Percentiles rank a stretch among this genome's conserved stretches.
Conservation (phyloP, 2,329 filamentous ascomycete genomes). For the Xylaria sp. region DNA sequence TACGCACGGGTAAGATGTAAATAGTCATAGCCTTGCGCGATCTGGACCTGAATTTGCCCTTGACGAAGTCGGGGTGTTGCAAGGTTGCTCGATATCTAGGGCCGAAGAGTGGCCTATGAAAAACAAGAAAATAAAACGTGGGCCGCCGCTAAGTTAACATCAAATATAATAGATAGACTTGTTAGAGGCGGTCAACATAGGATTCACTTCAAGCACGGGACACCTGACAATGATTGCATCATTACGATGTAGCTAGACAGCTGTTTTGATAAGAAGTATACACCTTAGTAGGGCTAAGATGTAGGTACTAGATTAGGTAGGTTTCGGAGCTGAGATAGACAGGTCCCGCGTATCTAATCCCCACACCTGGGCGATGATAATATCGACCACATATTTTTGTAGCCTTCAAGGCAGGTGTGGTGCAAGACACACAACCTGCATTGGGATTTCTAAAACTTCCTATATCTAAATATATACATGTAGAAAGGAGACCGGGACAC, state of each 20-base stretch:
- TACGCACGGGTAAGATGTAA: neutral
- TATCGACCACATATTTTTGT: neutral
- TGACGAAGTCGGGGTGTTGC: conserved; percentile 11
- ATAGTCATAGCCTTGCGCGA: neutral
- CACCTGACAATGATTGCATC: conserved; percentile 14
- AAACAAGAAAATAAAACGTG: conserved; percentile 42
- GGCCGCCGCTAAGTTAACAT: conserved; percentile 11
- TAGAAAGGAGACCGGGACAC: neutral
- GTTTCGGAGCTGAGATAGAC: neutral
- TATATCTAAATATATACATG: neutral
- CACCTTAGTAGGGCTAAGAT: neutral
- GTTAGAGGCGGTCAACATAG: conserved; percentile 27
- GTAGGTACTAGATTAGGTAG: neutral
- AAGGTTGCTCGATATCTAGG: neutral
- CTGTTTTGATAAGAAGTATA: conserved; percentile 10
- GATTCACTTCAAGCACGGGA: conserved; percentile 14
- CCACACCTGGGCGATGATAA: neutral
- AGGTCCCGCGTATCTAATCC: neutral
- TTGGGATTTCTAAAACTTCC: neutral
- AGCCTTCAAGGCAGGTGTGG: neutral
- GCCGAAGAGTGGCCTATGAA: conserved; percentile 38
- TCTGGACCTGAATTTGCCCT: conserved; percentile 1
- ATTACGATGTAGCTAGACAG: neutral
- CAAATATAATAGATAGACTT: conserved; percentile 1
- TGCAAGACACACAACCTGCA: neutral